Evolutionary conservation across 345 rosid genomes (phyloP).

Genomic region (Euphorbia tirucalli): DNA sequence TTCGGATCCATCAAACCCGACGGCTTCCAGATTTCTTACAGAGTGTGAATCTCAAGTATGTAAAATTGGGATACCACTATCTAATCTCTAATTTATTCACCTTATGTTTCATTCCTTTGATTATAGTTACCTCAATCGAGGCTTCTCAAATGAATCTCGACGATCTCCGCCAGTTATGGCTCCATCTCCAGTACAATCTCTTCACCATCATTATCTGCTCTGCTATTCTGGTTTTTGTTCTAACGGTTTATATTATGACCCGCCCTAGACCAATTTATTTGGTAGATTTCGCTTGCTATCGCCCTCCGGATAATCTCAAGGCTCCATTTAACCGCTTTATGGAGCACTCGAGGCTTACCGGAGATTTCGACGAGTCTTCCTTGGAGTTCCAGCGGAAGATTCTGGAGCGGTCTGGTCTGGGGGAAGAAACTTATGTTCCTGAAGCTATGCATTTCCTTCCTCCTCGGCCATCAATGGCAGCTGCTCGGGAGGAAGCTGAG

Average conservation of each 20-base stretch:
- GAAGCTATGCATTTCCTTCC: constrained; percentile 27
- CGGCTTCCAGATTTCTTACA: constrained; percentile 27
- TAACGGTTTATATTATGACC: constrained; percentile 17
- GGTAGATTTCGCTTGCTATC: constrained; percentile 21
- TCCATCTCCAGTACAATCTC: constrained; percentile 20
- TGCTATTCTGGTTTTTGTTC: constrained; percentile 19
- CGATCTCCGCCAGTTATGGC: constrained; percentile 21
- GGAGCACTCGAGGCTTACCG: constrained; percentile 23
- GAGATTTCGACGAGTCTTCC: constrained; percentile 25
- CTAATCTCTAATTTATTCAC: constrained; percentile 16
- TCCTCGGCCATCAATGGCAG: constrained; percentile 20
- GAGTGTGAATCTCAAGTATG: constrained; percentile 31
- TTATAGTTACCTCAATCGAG: constrained; percentile 14
- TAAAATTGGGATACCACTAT: constrained; percentile 25
- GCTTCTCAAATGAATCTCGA: constrained; percentile 19
- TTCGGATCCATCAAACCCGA: constrained; percentile 25
- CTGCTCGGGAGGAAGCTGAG: constrained; percentile 25
- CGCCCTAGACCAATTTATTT: constrained; percentile 15
- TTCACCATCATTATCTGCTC: constrained; percentile 19
- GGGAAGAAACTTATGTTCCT: constrained; percentile 25
- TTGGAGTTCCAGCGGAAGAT: constrained; percentile 27
- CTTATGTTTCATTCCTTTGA: constrained; percentile 18
- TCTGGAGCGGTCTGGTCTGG: constrained; percentile 23
- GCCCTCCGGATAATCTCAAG: constrained; percentile 15
- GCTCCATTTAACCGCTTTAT: constrained; percentile 16